These are phyloP conservation scores for Daucus carota DNA, from an alignment of 129 eudicot genomes.

Conservation along the genomic window DNA sequence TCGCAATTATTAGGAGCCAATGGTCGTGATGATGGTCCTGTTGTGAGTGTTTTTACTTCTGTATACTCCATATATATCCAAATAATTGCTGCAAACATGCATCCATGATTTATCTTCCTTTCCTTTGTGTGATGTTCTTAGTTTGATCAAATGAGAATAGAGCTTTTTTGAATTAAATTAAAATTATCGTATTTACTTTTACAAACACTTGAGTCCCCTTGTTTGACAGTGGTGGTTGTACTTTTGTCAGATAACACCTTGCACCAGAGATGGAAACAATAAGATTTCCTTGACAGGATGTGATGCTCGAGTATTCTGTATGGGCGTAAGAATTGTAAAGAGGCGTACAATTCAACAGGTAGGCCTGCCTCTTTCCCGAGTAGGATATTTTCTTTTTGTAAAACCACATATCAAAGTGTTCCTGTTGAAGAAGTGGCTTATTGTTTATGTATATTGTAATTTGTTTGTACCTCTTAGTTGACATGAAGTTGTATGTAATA, in stretches of 20 bases:
- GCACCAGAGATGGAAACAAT: conserved; percentile 76
- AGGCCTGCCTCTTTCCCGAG: neutral
- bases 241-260: conserved; percentile 66
- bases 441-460: neutral
- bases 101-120: neutral
- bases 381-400: neutral
- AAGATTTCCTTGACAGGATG: conserved; percentile 67
- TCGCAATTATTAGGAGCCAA: conserved; percentile 83
- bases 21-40: conserved; percentile 93
- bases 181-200: neutral
- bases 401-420: neutral
- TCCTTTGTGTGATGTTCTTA: neutral
- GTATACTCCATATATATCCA: neutral
- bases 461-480: neutral
- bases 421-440: neutral
- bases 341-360: conserved; percentile 86
- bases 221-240: conserved; percentile 10
- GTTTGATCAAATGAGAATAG: neutral
- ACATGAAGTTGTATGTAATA: neutral
- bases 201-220: neutral
- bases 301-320: conserved; percentile 77
- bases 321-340: conserved; percentile 75
- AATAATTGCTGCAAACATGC: neutral
- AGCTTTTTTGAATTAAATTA: neutral
- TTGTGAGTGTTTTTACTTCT: conserved; percentile 45